A percentile compares a stretch with the other conserved stretches of the same genome.
phyloP scores from a whole-genome alignment of 495 filamentous ascomycete genomes.

The Friedmanniomyces endolithicus region DNA sequence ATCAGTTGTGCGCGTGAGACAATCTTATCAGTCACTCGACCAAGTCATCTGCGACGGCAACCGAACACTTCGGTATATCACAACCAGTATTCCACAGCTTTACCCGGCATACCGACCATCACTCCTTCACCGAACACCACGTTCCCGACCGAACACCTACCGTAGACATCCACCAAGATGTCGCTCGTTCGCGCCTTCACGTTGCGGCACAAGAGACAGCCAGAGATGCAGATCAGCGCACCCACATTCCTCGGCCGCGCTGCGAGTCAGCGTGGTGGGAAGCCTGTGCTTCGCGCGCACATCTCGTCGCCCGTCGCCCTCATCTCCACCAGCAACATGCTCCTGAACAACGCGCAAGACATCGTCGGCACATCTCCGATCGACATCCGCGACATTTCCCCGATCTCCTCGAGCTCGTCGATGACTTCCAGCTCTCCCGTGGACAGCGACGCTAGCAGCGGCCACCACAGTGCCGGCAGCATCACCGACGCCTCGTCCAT shows the following conservation, averaged over 20 bases:
- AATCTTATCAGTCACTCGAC: neutral
- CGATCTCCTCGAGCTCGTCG: slow-evolving; percentile 45
- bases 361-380: slow-evolving; percentile 22
- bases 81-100: too few species aligned
- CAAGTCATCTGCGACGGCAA: neutral
- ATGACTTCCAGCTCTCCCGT: slow-evolving; percentile 22
- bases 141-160: neutral
- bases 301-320: slow-evolving; percentile 83
- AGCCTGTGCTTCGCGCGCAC: slow-evolving; percentile 32
- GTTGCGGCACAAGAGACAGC: slow-evolving; percentile 15
- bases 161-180: neutral
- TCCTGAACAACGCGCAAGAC: slow-evolving; percentile 84
- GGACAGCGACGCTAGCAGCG: slow-evolving; percentile 20
- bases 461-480: slow-evolving; percentile 43
- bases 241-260: slow-evolving; percentile 17
- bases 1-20: neutral
- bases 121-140: neutral
- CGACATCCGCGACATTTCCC: slow-evolving; percentile 30
- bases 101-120: too few species aligned
- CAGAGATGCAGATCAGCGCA: slow-evolving; percentile 16
- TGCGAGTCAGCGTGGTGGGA: slow-evolving; percentile 16
- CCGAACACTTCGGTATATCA: neutral
- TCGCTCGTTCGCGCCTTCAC: slow-evolving; percentile 21
- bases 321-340: slow-evolving; percentile 89
- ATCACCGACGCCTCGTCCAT: slow-evolving; percentile 62